Percentiles rank a stretch among this genome's conserved stretches.
These are phyloP conservation scores for Eustoma russellianum DNA, from an alignment of 257 asterid species.

Conservation along the genomic window DNA sequence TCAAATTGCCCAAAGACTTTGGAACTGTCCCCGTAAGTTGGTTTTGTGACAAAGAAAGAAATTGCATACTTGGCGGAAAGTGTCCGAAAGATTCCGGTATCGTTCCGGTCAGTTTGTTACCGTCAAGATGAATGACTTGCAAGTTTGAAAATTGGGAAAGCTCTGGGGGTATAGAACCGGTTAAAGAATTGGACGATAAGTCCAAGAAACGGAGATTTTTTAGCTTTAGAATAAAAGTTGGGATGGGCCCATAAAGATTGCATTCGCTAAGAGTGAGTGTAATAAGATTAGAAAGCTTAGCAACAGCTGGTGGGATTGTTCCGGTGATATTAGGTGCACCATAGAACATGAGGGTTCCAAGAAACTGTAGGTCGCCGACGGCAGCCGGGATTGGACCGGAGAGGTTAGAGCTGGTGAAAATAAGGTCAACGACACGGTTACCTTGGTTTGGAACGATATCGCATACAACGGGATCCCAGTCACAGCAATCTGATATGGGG, in stretches of 20 bases:
- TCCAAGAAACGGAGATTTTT: constrained; percentile 22
- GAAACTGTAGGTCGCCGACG: constrained; percentile 32
- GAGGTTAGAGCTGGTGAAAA: constrained; percentile 19
- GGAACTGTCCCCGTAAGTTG: constrained; percentile 50
- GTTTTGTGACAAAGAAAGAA: constrained; percentile 45
- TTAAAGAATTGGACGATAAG: constrained; percentile 30
- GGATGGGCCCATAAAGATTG: constrained; percentile 22
- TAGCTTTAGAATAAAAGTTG: constrained; percentile 27
- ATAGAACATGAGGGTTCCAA: constrained; percentile 14
- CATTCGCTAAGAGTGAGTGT: constrained; percentile 11
- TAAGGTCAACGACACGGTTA: constrained; percentile 30
- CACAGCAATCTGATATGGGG: constrained; percentile 46
- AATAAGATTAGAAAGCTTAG: constrained; percentile 27
- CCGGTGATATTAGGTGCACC: constrained; percentile 29
- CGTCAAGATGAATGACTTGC: constrained; percentile 24
- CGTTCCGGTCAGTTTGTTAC: constrained; percentile 42
- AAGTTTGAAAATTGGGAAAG: constrained; percentile 25
- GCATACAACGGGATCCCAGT: constrained; percentile 36
- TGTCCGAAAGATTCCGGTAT: constrained; percentile 38
- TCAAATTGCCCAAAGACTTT: constrained; percentile 16
- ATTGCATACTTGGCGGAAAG: constrained; percentile 26
- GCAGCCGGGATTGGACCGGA: constrained; percentile 37
- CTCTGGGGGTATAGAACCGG: constrained; percentile 39
- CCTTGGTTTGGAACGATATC: constrained; percentile 21
- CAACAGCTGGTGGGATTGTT: constrained; percentile 23